Percentiles rank a stretch among this genome's conserved stretches.
Evolutionary conservation across 169 alveolate genomes (phyloP).

Genomic region (Cytauxzoon felis): DNA sequence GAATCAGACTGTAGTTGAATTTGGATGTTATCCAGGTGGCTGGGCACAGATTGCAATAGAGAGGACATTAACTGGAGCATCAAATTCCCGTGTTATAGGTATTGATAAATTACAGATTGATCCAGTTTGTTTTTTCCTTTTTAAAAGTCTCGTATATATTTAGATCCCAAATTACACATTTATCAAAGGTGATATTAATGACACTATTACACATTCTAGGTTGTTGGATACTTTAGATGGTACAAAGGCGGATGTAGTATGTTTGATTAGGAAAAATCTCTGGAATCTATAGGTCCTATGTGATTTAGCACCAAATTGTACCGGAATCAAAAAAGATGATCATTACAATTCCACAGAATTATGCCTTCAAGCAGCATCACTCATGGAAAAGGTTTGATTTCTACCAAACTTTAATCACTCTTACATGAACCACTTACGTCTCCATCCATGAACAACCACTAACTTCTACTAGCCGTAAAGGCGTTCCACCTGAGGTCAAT

Average conservation of each 20-base stretch:
- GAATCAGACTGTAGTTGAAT: conserved; percentile 69
- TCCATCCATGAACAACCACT: too few relatives aligned
- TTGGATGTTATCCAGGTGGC: conserved; percentile 78
- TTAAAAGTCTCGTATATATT: conserved; percentile 32
- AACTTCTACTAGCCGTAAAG: too few relatives aligned
- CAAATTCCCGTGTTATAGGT: conserved; percentile 51
- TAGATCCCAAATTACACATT: conserved; percentile 67
- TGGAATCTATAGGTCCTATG: conserved; percentile 44
- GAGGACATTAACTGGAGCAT: conserved; percentile 61
- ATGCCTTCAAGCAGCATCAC: conserved; percentile 66
- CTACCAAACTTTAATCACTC: too few relatives aligned
- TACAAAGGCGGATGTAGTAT: conserved; percentile 67
- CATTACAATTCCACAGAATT: conserved; percentile 75
- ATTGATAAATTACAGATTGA: conserved; percentile 53
- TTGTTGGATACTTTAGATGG: conserved; percentile 49
- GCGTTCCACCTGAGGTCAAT: too few relatives aligned
- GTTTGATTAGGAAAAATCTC: neutral
- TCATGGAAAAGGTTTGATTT: conserved; percentile 62
- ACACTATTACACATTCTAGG: conserved; percentile 59
- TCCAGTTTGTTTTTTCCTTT: conserved; percentile 56
- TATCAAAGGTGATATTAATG: conserved; percentile 73
- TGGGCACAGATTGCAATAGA: conserved; percentile 76
- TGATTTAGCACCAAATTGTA: conserved; percentile 72
- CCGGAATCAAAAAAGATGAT: conserved; percentile 74
- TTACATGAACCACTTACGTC: too few relatives aligned